Percentiles rank a stretch among this genome's conserved stretches.
These are phyloP conservation scores for Candida anutae DNA, from an alignment of 1,139 yeast species.

Conservation along the genomic window DNA sequence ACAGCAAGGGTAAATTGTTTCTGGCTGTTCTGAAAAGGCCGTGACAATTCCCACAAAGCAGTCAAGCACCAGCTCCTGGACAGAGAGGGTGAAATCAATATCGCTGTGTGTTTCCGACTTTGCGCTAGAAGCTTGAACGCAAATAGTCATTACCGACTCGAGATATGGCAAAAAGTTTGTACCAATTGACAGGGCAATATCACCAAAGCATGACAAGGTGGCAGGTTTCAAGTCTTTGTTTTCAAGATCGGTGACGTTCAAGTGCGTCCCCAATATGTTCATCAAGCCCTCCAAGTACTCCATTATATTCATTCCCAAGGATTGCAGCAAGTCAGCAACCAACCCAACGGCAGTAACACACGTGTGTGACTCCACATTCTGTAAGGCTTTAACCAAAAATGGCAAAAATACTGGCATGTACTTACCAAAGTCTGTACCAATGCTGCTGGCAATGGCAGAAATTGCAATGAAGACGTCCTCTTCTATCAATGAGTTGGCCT, in stretches of 20 bases:
- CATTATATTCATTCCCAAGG: conserved; percentile 61
- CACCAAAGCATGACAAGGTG: conserved; percentile 93
- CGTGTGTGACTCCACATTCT: conserved; percentile 75
- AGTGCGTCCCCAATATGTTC: conserved; percentile 68
- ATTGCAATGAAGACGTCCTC: conserved; percentile 92
- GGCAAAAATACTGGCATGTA: conserved; percentile 83
- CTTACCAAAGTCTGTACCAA: conserved; percentile 60
- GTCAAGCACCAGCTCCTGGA: conserved; percentile 84
- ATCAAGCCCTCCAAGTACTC: conserved; percentile 69
- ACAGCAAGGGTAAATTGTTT: conserved; percentile 55
- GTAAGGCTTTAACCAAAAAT: conserved; percentile 66
- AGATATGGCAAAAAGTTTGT: conserved; percentile 65
- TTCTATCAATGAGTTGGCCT: conserved; percentile 73
- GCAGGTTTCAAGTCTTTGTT: conserved; percentile 81
- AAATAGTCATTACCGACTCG: conserved; percentile 67
- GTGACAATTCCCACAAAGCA: conserved; percentile 94
- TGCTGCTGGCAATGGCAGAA: conserved; percentile 79
- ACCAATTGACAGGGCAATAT: conserved; percentile 86
- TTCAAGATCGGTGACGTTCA: conserved; percentile 51
- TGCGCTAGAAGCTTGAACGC: conserved; percentile 46
- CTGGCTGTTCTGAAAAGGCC: conserved; percentile 69
- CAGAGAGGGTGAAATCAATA: conserved; percentile 62
- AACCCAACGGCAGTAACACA: conserved; percentile 89
- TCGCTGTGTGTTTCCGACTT: conserved; percentile 62
- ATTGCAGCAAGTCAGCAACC: conserved; percentile 94